Evolutionary conservation across 2,329 filamentous ascomycete species (phyloP), one percentile per base, ranked within the genome.

Genomic region (Lachnellula suecica): DNA sequence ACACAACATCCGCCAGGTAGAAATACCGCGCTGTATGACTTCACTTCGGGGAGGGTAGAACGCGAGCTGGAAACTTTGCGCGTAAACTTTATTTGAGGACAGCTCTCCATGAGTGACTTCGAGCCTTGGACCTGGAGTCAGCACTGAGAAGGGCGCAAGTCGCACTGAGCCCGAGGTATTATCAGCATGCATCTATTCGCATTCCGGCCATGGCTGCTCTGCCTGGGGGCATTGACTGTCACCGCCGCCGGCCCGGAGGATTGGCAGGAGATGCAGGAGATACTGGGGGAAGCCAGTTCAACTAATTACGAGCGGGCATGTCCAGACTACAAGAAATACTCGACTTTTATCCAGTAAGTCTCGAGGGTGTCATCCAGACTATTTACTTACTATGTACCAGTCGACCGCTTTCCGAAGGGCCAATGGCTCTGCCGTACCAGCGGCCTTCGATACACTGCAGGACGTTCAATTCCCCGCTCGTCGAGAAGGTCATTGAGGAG

Each of bases 401-500:
- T 68, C 79, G 78, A 19, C 94, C 94, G 1, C 81, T 87, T 57
- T 96, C 90, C 70, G 76, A 85, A 19, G 94, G 94, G 1, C 87
- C 88, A 4, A 78, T 95, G 65, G 76, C 79, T 47, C 79, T 99
- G 1, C 91, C 94, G 1, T 97, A 84, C 70, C 94, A 99, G 69
- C 82, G 94, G 53, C 94, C 94, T 3, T 82, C 85, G 27, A 75
- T 77, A 50, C 81, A 83, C 68, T 99, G 94, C 70, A 89, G 94
- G 58, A 97, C 92, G 0, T 99, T 97, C 72, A 82, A 84, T 51
- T 97, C 92, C 1, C 82, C 88, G 22, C 79, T 87, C 3, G 95
- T 97, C 42, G 94, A 99, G 70, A 79, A 88, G 64, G 88, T 97
- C 47, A 97, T 99, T 57, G 70, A 83, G 25, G 85, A 97, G 61